Evolutionary conservation across 2,329 filamentous ascomycete genomes (phyloP).

Genomic region (Pseudopithomyces chartarum): DNA sequence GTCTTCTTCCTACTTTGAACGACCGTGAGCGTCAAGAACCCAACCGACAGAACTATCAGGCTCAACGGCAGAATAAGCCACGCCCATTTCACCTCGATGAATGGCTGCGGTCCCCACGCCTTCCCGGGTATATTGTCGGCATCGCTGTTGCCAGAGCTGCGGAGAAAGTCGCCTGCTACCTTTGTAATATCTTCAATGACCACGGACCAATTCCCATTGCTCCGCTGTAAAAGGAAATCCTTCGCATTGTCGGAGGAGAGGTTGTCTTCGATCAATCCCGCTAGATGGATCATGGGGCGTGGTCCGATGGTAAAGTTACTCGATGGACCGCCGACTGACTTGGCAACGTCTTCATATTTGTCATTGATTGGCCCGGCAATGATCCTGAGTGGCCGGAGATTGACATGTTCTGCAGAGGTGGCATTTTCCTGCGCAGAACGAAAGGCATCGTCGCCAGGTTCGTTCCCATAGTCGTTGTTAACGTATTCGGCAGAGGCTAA

Average conservation of each 20-base stretch:
- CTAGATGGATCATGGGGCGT: not conserved
- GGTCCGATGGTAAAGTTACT: not conserved
- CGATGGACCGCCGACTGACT: not conserved
- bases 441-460: not conserved
- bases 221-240: not conserved
- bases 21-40: not conserved
- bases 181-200: not conserved
- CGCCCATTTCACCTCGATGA: not conserved
- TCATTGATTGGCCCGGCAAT: not conserved
- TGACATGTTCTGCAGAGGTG: not conserved
- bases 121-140: not conserved
- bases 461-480: not conserved
- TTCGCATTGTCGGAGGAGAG: not conserved
- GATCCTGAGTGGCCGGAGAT: not conserved
- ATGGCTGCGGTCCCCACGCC: not conserved
- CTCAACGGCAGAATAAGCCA: not conserved
- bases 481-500: not conserved
- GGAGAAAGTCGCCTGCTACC: not conserved
- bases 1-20: not conserved
- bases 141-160: not conserved
- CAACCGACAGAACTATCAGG: not conserved
- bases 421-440: not conserved
- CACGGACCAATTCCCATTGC: not conserved
- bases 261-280: not conserved
- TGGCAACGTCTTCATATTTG: not conserved